These are phyloP conservation scores for Gynandropsis gynandra DNA, from an alignment of 345 rosid species.

Conservation along the genomic window DNA sequence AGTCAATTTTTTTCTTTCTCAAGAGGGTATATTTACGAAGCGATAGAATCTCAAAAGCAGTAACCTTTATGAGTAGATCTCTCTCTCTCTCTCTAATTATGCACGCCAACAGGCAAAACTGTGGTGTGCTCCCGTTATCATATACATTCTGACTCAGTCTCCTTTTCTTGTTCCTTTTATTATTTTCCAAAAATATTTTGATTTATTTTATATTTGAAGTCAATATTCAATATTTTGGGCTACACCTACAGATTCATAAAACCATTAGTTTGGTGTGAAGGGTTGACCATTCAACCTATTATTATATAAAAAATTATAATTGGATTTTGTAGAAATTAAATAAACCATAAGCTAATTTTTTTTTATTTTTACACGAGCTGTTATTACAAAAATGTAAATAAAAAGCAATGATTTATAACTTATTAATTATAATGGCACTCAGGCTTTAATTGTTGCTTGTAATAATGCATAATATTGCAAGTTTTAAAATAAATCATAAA, in stretches of 20 bases:
- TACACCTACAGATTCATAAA: not conserved
- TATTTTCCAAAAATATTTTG: not conserved
- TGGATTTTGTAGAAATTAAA: too few species aligned
- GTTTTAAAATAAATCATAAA: too few species aligned
- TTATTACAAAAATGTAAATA: too few species aligned
- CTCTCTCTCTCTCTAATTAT: not conserved
- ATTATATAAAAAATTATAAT: not conserved
- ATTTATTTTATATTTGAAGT: not conserved
- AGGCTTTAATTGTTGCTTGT: too few species aligned
- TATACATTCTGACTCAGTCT: constrained; percentile 9
- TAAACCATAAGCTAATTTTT: too few species aligned
- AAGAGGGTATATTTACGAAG: constrained; percentile 4
- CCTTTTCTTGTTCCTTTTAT: not conserved
- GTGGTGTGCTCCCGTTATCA: constrained; percentile 1
- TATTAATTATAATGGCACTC: too few species aligned
- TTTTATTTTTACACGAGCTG: too few species aligned
- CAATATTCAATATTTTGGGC: constrained; percentile 17
- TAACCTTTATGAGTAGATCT: not conserved
- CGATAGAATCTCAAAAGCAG: not conserved
- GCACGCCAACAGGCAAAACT: constrained; percentile 16
- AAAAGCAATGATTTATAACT: too few species aligned
- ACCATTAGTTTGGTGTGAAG: constrained; percentile 14
- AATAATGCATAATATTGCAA: too few species aligned
- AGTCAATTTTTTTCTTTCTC: not conserved
- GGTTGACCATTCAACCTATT: constrained; percentile 16